phyloP scores from a whole-genome alignment of 2,329 filamentous ascomycete genomes.

The Fusarium sp. region DNA sequence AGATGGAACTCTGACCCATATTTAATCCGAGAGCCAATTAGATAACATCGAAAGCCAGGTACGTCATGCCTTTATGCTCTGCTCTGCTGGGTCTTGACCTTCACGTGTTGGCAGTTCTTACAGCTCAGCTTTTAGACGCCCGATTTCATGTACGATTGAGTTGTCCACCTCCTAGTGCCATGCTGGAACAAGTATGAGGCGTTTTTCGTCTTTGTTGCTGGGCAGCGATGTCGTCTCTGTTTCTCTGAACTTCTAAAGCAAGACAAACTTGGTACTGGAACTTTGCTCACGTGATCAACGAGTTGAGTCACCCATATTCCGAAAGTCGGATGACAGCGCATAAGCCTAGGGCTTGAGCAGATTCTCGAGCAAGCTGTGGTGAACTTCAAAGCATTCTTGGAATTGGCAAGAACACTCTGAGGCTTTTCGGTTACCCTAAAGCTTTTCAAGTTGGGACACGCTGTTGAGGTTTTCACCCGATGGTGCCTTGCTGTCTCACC shows the following conservation, averaged over 20 bases:
- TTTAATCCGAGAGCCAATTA: slow-evolving; percentile 36
- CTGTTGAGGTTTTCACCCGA: not conserved
- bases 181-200: slow-evolving; percentile 1
- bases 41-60: slow-evolving; percentile 21
- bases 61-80: slow-evolving; percentile 23
- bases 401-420: not conserved
- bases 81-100: not conserved
- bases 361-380: not conserved
- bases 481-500: not conserved
- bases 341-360: not conserved
- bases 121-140: slow-evolving; percentile 20
- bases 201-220: slow-evolving; percentile 3
- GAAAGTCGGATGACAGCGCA: not conserved
- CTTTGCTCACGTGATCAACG: not conserved
- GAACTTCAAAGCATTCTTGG: not conserved
- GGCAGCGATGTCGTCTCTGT: slow-evolving; percentile 6
- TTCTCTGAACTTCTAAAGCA: not conserved
- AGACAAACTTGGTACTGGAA: not conserved
- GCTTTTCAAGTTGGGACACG: not conserved
- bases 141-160: slow-evolving; percentile 16
- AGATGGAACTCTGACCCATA: slow-evolving; percentile 23
- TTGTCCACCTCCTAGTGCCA: not conserved
- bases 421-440: not conserved
- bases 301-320: not conserved
- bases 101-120: slow-evolving; percentile 9